Conservation (phyloP, 2,329 filamentous ascomycete species). For the Salinomyces thailandicus region DNA sequence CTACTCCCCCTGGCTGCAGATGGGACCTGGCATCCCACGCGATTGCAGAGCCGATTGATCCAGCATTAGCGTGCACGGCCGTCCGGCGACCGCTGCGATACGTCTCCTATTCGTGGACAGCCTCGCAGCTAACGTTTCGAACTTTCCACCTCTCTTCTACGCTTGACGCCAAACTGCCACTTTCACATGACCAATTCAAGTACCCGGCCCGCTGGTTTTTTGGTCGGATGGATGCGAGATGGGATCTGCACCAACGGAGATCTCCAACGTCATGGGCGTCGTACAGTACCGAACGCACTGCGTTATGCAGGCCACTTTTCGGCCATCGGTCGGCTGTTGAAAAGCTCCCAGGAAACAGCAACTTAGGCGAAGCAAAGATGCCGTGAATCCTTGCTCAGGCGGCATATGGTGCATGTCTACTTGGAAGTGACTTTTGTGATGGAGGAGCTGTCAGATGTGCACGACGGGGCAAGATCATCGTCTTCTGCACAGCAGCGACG, state of each 20-base stretch:
- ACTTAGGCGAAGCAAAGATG: too few species aligned
- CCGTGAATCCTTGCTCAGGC: too few species aligned
- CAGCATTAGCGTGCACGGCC: neutral
- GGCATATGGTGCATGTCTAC: too few species aligned
- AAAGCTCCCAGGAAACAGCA: too few species aligned
- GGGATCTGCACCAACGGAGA: neutral
- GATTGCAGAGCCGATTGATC: neutral
- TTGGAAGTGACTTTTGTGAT: too few species aligned
- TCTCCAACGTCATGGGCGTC: too few species aligned
- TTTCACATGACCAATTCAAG: constrained; percentile 1
- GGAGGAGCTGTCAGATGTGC: too few species aligned
- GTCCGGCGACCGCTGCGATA: neutral
- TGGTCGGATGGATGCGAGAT: neutral
- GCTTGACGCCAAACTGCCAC: constrained; percentile 2
- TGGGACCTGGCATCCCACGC: neutral
- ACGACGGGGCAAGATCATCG: too few species aligned
- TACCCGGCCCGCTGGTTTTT: neutral
- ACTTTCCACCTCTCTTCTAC: constrained; percentile 1
- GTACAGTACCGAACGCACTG: neutral
- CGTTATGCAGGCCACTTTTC: too few species aligned
- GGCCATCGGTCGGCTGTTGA: too few species aligned
- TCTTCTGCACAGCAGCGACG: too few species aligned
- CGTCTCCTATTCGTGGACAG: neutral
- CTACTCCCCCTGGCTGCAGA: neutral
- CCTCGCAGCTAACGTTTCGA: neutral